phyloP scores from a whole-genome alignment of 2,329 filamentous ascomycete species.

The Arthrobotrys musiformis region DNA sequence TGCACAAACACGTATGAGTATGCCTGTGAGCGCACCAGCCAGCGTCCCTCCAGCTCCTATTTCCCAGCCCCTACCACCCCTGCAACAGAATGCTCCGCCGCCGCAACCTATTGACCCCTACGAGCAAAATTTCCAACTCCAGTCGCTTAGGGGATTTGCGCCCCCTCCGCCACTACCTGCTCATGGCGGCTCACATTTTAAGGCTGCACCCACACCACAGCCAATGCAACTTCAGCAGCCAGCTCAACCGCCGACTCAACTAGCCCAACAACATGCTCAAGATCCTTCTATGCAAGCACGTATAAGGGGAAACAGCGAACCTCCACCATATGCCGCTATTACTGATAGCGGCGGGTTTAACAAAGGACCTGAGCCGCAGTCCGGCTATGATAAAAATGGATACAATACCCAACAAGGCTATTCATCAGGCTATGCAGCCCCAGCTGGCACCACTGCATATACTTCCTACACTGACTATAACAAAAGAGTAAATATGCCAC shows the following conservation, averaged over 20 bases:
- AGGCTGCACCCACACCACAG: constrained; percentile 23
- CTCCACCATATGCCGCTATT: constrained; percentile 42
- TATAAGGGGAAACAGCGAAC: constrained; percentile 44
- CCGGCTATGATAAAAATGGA: constrained; percentile 2
- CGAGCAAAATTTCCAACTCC: constrained; percentile 42
- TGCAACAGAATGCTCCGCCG: constrained; percentile 18
- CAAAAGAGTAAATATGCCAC: constrained; percentile 34
- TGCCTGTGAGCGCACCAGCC: constrained; percentile 22
- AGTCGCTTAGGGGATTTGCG: constrained; percentile 42
- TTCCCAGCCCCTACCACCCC: constrained; percentile 12
- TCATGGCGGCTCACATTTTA: constrained; percentile 36
- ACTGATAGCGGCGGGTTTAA: constrained; percentile 21
- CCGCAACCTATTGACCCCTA: constrained; percentile 37
- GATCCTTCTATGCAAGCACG: constrained; percentile 18
- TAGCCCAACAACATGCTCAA: neutral
- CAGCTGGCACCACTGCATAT: constrained; percentile 7
- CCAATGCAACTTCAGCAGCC: constrained; percentile 22
- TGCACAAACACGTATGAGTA: constrained; percentile 37
- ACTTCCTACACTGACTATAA: constrained; percentile 49
- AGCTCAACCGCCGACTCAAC: neutral
- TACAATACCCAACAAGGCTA: constrained; percentile 21
- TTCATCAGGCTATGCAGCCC: constrained; percentile 12
- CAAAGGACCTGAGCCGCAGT: constrained; percentile 17
- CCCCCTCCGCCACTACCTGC: constrained; percentile 26
- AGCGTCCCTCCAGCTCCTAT: neutral